Conservation (phyloP, 306 rosid species). For the Rubus parviflorus region DNA sequence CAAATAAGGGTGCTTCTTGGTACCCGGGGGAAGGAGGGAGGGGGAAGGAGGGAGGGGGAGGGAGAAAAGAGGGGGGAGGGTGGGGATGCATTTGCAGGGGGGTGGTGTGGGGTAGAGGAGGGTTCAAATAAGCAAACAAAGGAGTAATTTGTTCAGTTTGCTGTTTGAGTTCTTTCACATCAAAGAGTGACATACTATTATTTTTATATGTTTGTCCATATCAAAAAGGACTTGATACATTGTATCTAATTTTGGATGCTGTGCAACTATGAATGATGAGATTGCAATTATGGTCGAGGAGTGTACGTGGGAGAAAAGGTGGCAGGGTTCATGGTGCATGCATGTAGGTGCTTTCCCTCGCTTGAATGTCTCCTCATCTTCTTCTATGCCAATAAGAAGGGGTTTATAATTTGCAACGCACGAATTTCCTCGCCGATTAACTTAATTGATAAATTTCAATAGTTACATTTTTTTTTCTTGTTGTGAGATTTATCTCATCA, state of each 20-base stretch:
- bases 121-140: no score
- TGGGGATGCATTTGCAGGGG: no score
- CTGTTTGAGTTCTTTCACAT: neutral
- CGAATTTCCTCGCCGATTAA: no score
- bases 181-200: neutral
- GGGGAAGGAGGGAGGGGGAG: no score
- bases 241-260: neutral
- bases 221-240: neutral
- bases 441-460: no score
- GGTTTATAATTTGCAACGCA: no score
- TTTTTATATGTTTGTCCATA: neutral
- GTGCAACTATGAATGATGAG: neutral
- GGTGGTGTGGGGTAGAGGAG: no score
- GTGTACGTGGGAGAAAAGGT: neutral
- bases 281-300: neutral
- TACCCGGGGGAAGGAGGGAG: no score
- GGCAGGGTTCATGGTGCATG: neutral
- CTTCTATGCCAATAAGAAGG: neutral
- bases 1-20: no score
- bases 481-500: no score
- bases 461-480: no score
- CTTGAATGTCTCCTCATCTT: neutral
- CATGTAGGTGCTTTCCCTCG: neutral
- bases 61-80: no score
- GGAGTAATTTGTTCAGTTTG: neutral